phyloP scores from a whole-genome alignment of 306 rosid species.

The Arachis hypogaea region DNA sequence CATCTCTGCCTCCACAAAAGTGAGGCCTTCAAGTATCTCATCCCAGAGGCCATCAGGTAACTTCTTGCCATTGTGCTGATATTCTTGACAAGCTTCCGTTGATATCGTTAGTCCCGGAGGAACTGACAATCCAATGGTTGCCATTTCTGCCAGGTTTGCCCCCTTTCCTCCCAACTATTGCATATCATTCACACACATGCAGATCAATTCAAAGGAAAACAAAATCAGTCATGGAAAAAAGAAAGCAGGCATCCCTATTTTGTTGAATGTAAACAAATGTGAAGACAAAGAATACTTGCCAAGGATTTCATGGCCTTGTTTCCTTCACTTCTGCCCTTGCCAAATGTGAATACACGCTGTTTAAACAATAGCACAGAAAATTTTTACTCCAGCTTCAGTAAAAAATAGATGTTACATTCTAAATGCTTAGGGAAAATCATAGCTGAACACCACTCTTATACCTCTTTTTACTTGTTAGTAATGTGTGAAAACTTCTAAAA shows the following conservation, averaged over 20 bases:
- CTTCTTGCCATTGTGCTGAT: slow-evolving; percentile 67
- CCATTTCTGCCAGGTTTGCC: slow-evolving; percentile 98
- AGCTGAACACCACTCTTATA: slow-evolving; percentile 26
- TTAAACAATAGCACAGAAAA: slow-evolving; percentile 36
- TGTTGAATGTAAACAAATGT: neutral
- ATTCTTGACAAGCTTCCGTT: slow-evolving; percentile 96
- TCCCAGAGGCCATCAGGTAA: slow-evolving; percentile 78
- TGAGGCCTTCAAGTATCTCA: slow-evolving; percentile 75
- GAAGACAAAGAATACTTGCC: slow-evolving; percentile 56
- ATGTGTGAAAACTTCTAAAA: neutral
- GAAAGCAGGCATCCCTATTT: neutral
- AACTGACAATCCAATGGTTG: slow-evolving; percentile 86
- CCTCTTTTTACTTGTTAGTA: neutral
- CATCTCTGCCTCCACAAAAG: slow-evolving; percentile 68
- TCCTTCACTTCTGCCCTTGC: slow-evolving; percentile 93
- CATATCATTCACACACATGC: slow-evolving; percentile 33
- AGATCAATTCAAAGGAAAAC: slow-evolving; percentile 33
- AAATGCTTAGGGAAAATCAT: slow-evolving; percentile 25
- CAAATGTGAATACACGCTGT: slow-evolving; percentile 90
- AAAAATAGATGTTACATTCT: slow-evolving; percentile 2
- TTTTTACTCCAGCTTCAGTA: slow-evolving; percentile 13
- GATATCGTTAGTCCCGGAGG: slow-evolving; percentile 98
- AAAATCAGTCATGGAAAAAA: neutral
- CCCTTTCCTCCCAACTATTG: slow-evolving; percentile 92
- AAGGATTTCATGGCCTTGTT: slow-evolving; percentile 90